Base-by-base conservation (phyloP, 78 protist species). In the Pelomyxa schiedti region DNA sequence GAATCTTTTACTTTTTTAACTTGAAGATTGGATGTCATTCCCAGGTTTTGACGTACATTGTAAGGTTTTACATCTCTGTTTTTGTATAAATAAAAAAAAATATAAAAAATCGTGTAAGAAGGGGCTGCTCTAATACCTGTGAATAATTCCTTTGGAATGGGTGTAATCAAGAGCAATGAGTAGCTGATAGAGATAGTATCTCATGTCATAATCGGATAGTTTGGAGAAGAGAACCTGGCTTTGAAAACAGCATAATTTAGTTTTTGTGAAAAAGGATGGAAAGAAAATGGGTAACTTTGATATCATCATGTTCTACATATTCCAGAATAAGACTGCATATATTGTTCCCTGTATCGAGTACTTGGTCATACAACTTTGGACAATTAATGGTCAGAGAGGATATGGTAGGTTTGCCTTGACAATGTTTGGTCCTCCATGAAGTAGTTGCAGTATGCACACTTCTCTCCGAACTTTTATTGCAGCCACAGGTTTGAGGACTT, bases 281-380 rank as follows among this genome's bases (percentile, higher is more conserved):
- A n/a, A n/a, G n/a, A n/a, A n/a, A n/a, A n/a, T n/a, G n/a, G n/a
- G n/a, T n/a, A n/a, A 38, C 58, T 65, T 87, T 71, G 83, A 85
- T 94, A 47, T 94, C 95, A 0, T 64, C 63, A 81, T 89, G 92
- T 84, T 95, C 77, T 43, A 97, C 94, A 36, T 81, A 29, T 69
- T 97, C 98, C 29, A 91, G 90, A 16, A 95, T 74, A 41, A 97
- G 77, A 4, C 88, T 4, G 16, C 94, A 95, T 6, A 90, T 90
- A 30, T 80, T 72, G 8, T 94, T 82, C 63, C 77, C 90, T 2
- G 93, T 86, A 5, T 97, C 98, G 2, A 86, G 77, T 2, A 94
- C 98, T n/a, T 90, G 70, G 69, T 96, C 99, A n/a, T 83, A 79
- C 8, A 96, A 85, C n/a, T n/a, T n/a, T n/a, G n/a, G n/a, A n/a